Evolutionary conservation across 371 early-diverging fungal species (phyloP).

Genomic region (Mycotypha africana): DNA sequence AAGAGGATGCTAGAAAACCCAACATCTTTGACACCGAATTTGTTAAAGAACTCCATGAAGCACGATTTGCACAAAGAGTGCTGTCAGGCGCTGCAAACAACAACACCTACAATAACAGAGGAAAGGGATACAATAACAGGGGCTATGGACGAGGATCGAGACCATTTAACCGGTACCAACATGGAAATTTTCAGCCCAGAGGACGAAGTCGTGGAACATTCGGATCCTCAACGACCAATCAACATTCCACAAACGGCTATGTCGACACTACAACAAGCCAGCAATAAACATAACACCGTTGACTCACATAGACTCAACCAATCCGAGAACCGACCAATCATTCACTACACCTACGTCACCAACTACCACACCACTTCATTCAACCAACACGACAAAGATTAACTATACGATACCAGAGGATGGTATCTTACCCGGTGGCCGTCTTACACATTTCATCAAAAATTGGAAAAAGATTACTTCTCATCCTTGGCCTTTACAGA

Average conservation of each 20-base stretch:
- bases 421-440: background rate
- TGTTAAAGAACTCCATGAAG: conserved; percentile 3
- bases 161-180: background rate
- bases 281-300: too few relatives aligned
- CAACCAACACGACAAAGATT: too few relatives aligned
- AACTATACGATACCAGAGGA: conserved; percentile 3
- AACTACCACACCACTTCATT: too few relatives aligned
- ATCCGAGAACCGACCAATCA: too few relatives aligned
- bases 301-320: too few relatives aligned
- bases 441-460: background rate
- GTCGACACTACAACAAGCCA: too few relatives aligned
- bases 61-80: background rate
- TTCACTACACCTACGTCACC: too few relatives aligned
- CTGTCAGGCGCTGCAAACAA: background rate
- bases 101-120: background rate
- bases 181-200: background rate
- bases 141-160: background rate
- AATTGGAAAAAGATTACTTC: background rate
- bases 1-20: conserved; percentile 1
- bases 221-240: background rate
- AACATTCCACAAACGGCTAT: too few relatives aligned
- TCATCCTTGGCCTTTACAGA: too few relatives aligned
- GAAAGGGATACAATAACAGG: background rate
- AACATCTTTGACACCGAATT: conserved; percentile 1
- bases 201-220: background rate